phyloP scores from a whole-genome alignment of 169 alveolate species.

The Eimeria zaria region DNA sequence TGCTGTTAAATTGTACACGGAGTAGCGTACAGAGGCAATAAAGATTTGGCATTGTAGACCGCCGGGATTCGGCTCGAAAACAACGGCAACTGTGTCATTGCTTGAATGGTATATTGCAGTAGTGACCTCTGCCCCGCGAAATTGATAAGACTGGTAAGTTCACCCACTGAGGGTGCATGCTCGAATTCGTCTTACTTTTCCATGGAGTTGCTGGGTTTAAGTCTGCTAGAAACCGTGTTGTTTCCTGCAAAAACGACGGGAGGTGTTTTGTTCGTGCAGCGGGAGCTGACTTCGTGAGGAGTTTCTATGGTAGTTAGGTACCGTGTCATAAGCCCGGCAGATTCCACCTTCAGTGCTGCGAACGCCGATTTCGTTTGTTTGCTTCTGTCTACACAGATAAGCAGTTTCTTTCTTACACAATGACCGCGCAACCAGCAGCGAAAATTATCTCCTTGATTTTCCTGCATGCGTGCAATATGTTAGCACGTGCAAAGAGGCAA shows the following conservation, averaged over 20 bases:
- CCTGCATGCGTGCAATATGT: constrained; percentile 3
- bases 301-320: neutral
- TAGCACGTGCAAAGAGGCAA: neutral
- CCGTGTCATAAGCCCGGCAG: constrained; percentile 81
- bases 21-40: constrained; percentile 35
- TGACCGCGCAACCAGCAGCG: constrained; percentile 67
- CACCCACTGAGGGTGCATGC: neutral
- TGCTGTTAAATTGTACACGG: neutral
- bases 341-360: constrained; percentile 81
- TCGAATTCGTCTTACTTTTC: constrained; percentile 67
- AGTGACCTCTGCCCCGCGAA: constrained; percentile 73
- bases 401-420: constrained; percentile 58
- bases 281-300: neutral
- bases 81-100: constrained; percentile 80
- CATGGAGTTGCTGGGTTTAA: constrained; percentile 79
- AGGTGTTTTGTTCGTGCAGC: neutral
- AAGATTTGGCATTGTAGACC: constrained; percentile 78
- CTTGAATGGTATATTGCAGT: constrained; percentile 71
- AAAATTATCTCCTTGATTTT: constrained; percentile 81
- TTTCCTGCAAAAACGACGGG: constrained; percentile 12
- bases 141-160: neutral
- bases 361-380: neutral
- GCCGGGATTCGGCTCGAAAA: constrained; percentile 83
- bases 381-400: neutral
- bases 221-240: constrained; percentile 46